phyloP scores from a whole-genome alignment of 306 rosid genomes.

The Calophaca sinica region DNA sequence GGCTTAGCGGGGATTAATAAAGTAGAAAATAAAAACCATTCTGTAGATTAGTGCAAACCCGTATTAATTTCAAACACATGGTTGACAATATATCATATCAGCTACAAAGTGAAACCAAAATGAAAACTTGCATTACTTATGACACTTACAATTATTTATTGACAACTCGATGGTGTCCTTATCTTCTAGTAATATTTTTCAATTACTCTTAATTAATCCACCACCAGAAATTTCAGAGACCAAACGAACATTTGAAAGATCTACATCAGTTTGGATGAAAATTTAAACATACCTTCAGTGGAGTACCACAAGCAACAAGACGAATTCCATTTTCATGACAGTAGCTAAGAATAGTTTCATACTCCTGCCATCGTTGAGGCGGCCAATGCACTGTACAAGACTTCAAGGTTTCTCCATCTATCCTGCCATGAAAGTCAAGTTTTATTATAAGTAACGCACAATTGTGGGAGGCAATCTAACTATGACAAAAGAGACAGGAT shows the following conservation, averaged over 20 bases:
- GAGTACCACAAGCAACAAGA: slow-evolving; percentile 87
- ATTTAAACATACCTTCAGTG: slow-evolving; percentile 61
- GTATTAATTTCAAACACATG: no score
- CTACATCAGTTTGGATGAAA: slow-evolving; percentile 10
- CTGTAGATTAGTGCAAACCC: no score
- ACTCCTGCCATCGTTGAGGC: slow-evolving; percentile 86
- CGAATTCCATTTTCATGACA: slow-evolving; percentile 78
- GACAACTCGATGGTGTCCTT: no score
- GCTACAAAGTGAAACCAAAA: no score
- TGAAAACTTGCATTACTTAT: no score
- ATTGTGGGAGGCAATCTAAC: slow-evolving; percentile 29
- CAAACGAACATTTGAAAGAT: slow-evolving; percentile 4
- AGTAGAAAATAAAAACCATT: no score
- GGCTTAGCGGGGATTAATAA: no score
- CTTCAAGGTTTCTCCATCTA: slow-evolving; percentile 86
- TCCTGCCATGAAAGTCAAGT: slow-evolving; percentile 61
- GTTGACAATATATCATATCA: no score
- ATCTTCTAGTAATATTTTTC: not conserved
- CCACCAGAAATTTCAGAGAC: slow-evolving; percentile 15
- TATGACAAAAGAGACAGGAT: not conserved
- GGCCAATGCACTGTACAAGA: slow-evolving; percentile 73
- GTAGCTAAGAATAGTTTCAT: slow-evolving; percentile 85
- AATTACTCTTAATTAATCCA: not conserved
- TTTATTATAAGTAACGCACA: not conserved
- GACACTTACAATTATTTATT: no score